A percentile compares a stretch with the other conserved stretches of the same genome.
phyloP scores from a whole-genome alignment of 2,329 filamentous ascomycete genomes.

The Lithohypha guttulata region DNA sequence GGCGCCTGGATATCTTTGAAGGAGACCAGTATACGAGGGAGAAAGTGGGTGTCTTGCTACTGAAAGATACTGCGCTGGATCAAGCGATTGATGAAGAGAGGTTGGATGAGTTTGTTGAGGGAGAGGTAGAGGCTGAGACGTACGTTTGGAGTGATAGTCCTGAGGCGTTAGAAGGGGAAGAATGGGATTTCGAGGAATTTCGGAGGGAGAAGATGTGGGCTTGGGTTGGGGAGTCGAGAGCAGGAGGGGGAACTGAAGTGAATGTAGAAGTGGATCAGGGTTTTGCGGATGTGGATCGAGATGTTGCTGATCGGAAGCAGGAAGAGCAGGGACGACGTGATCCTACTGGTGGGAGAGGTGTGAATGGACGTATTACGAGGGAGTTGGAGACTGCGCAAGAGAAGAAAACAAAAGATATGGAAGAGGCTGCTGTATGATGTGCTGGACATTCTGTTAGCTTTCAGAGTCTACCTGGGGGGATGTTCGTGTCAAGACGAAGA shows the following conservation, averaged over 20 bases:
- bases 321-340: constrained; percentile 10
- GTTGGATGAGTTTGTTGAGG: constrained; percentile 41
- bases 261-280: constrained; percentile 32
- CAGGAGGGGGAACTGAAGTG: constrained; percentile 19
- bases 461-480: too few relatives aligned
- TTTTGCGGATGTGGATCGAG: constrained; percentile 21
- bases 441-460: too few relatives aligned
- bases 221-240: constrained; percentile 39
- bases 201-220: constrained; percentile 58
- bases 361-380: constrained; percentile 19
- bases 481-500: too few relatives aligned
- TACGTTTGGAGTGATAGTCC: constrained; percentile 52
- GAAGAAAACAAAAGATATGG: too few relatives aligned
- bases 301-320: constrained; percentile 11
- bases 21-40: constrained; percentile 58
- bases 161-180: constrained; percentile 51
- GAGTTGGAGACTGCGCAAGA: constrained; percentile 18
- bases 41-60: constrained; percentile 36
- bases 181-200: constrained; percentile 87
- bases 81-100: constrained; percentile 25
- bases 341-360: constrained; percentile 20
- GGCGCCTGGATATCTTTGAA: constrained; percentile 71
- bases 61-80: constrained; percentile 24
- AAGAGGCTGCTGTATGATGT: constrained; percentile 11
- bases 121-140: constrained; percentile 43